Evolutionary conservation across 1,284 basidiomycete species (phyloP), one percentile per base, ranked within the genome.

Genomic region (Butyriboletus appendiculatus): DNA sequence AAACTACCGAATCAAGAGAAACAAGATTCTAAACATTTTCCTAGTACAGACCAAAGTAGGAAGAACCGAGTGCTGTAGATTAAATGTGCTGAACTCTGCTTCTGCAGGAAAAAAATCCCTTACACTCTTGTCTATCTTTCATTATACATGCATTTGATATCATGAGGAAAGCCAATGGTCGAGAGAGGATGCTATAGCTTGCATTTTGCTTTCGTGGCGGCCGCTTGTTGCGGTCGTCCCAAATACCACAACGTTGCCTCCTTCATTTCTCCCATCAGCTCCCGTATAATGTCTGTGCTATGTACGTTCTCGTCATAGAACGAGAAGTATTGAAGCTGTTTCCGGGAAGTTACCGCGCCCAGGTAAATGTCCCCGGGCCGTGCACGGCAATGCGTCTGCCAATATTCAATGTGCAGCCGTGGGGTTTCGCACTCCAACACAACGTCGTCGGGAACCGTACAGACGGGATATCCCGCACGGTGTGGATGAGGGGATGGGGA

Each of bases 221-320:
- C 32, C 16, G 22, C n/a, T 9, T 52, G 50, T 20, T 43, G 59
- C 2, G 49, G 22, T 14, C 37, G 59, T 9, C 62, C 64, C n/a
- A 65, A 43, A 48, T 64, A 65, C 52, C 56, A 56, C 20, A 59
- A 20, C 0, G 63, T 58, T 15, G 63, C 63, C n/a, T 53, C 54
- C 24, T 50, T 50, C 15, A 65, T 38, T 34, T 64, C 63, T 9
- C 51, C 49, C 52, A 65, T 16, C 61, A 64, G 61, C 26, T 61
- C 64, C 26, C 14, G 41, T 5, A 64, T 45, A 16, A 56, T 41
- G 12, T 51, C 48, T 2, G 42, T 28, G 7, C 49, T 40, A 26
- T 55, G 59, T 12, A 62, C 56, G 26, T 53, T 52, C 32, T 52
- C 42, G 33, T 65, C 63, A 16, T 55, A 57, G 38, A 50, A 63